phyloP scores from a whole-genome alignment of 202 grass and related monocot species.

The Musa balbisiana region DNA sequence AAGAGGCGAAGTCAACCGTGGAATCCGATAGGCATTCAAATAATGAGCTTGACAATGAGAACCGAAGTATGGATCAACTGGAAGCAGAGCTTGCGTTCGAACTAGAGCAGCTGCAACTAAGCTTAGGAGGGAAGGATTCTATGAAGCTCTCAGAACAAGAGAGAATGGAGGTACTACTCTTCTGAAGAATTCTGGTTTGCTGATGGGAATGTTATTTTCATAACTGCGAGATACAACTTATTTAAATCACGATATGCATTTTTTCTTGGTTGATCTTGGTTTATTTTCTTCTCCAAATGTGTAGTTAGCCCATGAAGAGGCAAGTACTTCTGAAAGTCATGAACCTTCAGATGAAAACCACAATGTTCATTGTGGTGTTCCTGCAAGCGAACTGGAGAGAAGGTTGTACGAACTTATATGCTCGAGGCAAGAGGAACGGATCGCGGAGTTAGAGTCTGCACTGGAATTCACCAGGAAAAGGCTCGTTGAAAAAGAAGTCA shows the following conservation, averaged over 20 bases:
- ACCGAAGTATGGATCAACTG: constrained; percentile 33
- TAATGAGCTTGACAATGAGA: not conserved
- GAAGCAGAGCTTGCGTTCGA: constrained; percentile 64
- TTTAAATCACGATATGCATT: too few relatives aligned
- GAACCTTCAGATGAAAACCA: constrained; percentile 19
- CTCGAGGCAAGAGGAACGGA: constrained; percentile 43
- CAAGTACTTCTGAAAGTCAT: constrained; percentile 2
- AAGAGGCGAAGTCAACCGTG: constrained; percentile 10
- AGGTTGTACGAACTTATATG: constrained; percentile 54
- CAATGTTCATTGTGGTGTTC: constrained; percentile 25
- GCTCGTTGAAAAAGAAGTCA: constrained; percentile 53
- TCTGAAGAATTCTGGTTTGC: not conserved
- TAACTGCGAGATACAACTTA: not conserved
- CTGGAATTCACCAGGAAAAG: constrained; percentile 35
- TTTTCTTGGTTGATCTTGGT: not conserved
- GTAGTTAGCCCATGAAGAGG: constrained; percentile 1
- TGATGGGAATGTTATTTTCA: constrained; percentile 17
- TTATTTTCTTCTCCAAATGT: not conserved
- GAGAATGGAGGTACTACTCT: constrained; percentile 33
- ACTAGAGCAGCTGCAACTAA: constrained; percentile 38
- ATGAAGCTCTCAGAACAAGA: constrained; percentile 10
- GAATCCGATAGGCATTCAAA: not conserved
- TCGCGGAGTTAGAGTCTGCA: constrained; percentile 54
- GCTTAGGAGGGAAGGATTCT: constrained; percentile 21
- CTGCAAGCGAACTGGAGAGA: constrained; percentile 54